phyloP scores from a whole-genome alignment of 768 basidiomycete species.

The Tephrocybe sp. region DNA sequence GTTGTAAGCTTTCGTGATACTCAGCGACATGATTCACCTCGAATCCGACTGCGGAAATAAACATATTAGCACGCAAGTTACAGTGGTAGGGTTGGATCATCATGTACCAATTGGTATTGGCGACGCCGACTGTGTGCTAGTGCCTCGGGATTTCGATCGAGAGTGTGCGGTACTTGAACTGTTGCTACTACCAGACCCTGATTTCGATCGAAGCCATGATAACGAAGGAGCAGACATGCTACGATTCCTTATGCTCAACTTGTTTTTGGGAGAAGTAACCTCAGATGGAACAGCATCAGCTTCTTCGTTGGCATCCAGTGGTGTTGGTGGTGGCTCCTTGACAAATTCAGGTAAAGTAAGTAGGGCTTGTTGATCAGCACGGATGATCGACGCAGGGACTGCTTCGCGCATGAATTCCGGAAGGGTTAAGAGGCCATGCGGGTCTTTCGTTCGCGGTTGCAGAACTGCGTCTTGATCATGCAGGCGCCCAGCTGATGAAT shows the following conservation, averaged over 20 bases:
- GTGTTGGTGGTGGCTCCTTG: conserved; percentile 40
- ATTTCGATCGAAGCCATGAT: conserved; percentile 48
- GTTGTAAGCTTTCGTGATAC: conserved; percentile 82
- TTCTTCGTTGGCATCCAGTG: conserved; percentile 13
- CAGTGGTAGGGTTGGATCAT: neutral
- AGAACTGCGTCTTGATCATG: conserved; percentile 77
- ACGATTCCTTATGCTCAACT: conserved; percentile 39
- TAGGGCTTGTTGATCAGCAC: conserved; percentile 43
- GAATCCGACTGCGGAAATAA: conserved; percentile 29
- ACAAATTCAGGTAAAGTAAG: conserved; percentile 61
- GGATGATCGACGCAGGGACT: conserved; percentile 32
- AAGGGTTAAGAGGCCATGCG: conserved; percentile 50
- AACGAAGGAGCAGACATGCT: conserved; percentile 62
- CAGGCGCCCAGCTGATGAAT: conserved; percentile 71
- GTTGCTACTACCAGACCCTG: conserved; percentile 15
- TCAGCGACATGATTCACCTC: conserved; percentile 60
- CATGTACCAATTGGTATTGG: conserved; percentile 18
- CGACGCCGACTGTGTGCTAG: neutral
- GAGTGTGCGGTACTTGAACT: conserved; percentile 13
- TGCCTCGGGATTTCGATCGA: conserved; percentile 17
- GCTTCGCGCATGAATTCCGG: conserved; percentile 65
- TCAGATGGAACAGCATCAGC: conserved; percentile 10
- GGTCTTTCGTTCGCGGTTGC: conserved; percentile 41
- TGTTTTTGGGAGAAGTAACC: conserved; percentile 18
- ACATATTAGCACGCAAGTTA: neutral